A percentile compares a stretch with the other conserved stretches of the same genome.
phyloP scores from a whole-genome alignment of 371 early-diverging fungal species.

The Syncephalastrum racemosum region DNA sequence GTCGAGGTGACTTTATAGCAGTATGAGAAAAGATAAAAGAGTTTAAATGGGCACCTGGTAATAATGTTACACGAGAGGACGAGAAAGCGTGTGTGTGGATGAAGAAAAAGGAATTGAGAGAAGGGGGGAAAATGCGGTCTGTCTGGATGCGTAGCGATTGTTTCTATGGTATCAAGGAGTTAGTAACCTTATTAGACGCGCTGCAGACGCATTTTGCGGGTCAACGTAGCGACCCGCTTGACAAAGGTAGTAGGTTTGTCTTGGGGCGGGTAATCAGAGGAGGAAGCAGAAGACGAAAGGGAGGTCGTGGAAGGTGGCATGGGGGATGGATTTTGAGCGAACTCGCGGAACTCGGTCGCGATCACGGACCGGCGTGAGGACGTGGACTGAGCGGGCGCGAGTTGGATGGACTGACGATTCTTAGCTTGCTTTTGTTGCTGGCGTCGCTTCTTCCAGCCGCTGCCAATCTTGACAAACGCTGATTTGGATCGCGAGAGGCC shows the following conservation, averaged over 20 bases:
- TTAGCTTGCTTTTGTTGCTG: conserved; percentile 4
- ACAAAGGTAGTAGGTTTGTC: conserved; percentile 26
- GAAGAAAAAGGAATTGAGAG: background rate
- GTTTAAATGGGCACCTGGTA: background rate
- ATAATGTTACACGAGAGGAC: conserved; percentile 1
- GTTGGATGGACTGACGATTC: background rate
- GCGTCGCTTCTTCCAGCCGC: conserved; percentile 13
- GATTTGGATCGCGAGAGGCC: conserved; percentile 20
- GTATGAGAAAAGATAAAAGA: background rate
- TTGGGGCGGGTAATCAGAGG: too few species aligned
- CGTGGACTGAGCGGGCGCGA: too few species aligned
- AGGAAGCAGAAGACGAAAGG: too few species aligned
- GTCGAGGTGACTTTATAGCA: background rate
- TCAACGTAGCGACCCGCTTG: conserved; percentile 38
- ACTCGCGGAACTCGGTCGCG: too few species aligned
- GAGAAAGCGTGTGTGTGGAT: background rate
- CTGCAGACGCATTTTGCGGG: conserved; percentile 26
- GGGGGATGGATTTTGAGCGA: too few species aligned
- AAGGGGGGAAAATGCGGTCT: too few species aligned
- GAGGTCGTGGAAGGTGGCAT: too few species aligned
- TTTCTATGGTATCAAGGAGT: too few species aligned
- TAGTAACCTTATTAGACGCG: conserved; percentile 10
- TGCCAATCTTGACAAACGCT: conserved; percentile 40
- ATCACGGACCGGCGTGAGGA: too few species aligned
- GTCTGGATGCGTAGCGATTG: too few species aligned